Evolutionary conservation across 768 basidiomycete genomes (phyloP).

Genomic region (Boletus rex-veris): DNA sequence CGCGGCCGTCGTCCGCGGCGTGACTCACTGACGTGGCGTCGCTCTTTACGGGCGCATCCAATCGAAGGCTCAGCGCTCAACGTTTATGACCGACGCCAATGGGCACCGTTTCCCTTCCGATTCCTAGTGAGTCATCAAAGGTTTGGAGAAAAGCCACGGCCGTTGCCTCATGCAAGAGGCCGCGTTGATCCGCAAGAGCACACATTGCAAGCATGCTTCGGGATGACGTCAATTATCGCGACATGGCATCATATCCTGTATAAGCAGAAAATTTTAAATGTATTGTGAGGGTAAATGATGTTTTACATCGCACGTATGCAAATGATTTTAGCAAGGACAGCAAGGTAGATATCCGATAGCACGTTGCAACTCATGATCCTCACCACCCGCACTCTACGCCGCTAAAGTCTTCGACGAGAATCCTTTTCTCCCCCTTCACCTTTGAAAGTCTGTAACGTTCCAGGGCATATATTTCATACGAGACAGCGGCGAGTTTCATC

Average conservation of each 20-base stretch:
- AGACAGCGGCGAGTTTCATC: conserved; percentile 70
- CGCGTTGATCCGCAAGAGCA: neutral
- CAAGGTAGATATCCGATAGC: neutral
- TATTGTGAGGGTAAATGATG: neutral
- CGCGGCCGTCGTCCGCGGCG: no score
- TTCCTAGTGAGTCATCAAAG: no score
- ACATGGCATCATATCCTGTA: neutral
- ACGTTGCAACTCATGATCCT: conserved; percentile 3
- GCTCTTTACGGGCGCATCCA: no score
- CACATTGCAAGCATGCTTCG: neutral
- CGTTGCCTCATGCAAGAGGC: no score
- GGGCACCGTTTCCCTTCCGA: no score
- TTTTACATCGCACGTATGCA: neutral
- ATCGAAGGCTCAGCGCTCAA: no score
- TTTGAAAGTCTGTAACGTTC: conserved; percentile 77
- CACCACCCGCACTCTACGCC: conserved; percentile 73
- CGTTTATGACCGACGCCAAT: no score
- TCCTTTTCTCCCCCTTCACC: conserved; percentile 48
- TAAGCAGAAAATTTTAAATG: no score
- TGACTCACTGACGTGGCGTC: no score
- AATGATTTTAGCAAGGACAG: neutral
- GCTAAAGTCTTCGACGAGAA: conserved; percentile 58
- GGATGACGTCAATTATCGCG: neutral
- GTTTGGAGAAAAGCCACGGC: no score
- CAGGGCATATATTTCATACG: conserved; percentile 76